phyloP scores from a whole-genome alignment of 2,329 filamentous ascomycete species.

The Stagonosporopsis cucurbitacearum region DNA sequence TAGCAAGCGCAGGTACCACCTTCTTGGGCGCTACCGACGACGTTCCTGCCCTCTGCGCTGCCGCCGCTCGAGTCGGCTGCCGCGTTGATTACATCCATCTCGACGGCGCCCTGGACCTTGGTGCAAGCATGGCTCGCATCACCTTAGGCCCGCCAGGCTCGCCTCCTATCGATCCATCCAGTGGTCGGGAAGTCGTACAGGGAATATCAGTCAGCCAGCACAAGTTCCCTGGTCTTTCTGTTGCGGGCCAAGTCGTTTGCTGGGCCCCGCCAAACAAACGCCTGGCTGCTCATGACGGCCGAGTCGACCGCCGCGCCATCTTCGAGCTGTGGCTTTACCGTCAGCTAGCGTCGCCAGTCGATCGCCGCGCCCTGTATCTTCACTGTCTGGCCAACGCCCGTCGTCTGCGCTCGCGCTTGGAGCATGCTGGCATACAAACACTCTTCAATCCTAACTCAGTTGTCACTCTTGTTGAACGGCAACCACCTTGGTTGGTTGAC shows the following conservation, averaged over 20 bases:
- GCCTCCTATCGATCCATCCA: background rate
- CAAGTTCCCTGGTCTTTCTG: background rate
- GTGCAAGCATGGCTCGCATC: background rate
- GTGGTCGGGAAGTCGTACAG: background rate
- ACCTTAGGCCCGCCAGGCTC: background rate
- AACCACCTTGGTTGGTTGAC: background rate
- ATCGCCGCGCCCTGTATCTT: background rate
- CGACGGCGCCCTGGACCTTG: background rate
- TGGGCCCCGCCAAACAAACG: background rate
- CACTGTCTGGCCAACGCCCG: background rate
- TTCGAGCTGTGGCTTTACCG: background rate
- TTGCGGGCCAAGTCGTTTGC: background rate
- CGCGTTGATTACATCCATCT: background rate
- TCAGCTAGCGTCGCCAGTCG: background rate
- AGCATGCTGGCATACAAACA: background rate
- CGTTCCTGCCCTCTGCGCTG: background rate
- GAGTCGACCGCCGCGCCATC: background rate
- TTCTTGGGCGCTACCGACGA: background rate
- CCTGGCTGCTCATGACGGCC: background rate
- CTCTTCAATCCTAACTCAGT: background rate
- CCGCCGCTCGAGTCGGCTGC: background rate
- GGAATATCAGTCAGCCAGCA: background rate
- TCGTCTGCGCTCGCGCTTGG: background rate
- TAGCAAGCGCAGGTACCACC: background rate
- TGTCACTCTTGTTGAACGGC: background rate